A percentile compares a stretch with the other conserved stretches of the same genome.
Conservation (phyloP, 2,329 filamentous ascomycete species). For the Teratosphaeria pseudoeucalypti region DNA sequence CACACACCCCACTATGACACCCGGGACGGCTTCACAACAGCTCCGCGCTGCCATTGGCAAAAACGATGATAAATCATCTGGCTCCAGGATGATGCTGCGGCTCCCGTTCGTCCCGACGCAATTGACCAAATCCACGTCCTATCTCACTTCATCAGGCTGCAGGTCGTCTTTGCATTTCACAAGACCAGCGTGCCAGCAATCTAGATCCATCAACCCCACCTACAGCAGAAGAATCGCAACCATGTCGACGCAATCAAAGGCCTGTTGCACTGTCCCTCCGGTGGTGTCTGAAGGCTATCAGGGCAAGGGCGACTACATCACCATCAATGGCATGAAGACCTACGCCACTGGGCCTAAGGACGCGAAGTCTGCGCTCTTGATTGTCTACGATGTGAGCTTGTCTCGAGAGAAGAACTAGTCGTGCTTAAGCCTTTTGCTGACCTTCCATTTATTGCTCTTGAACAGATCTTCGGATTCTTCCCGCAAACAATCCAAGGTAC, state of each 20-base stretch:
- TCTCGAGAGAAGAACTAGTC: background rate
- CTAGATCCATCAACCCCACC: background rate
- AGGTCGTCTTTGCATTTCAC: background rate
- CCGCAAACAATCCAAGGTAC: slow-evolving; percentile 53
- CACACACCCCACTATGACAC: background rate
- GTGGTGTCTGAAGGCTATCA: slow-evolving; percentile 42
- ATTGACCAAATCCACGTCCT: background rate
- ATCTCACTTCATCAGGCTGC: background rate
- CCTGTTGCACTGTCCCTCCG: slow-evolving; percentile 41
- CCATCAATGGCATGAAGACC: slow-evolving; percentile 51
- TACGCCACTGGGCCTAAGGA: slow-evolving; percentile 44
- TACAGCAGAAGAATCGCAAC: slow-evolving; percentile 7
- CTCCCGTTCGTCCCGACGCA: background rate
- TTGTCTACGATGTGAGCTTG: slow-evolving; percentile 28
- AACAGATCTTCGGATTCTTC: slow-evolving; percentile 53
- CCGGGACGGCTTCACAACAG: background rate
- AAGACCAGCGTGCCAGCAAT: background rate
- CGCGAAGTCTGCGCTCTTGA: slow-evolving; percentile 47
- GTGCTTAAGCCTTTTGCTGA: background rate
- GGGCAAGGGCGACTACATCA: slow-evolving; percentile 48
- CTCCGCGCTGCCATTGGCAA: background rate
- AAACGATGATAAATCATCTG: background rate
- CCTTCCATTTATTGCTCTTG: background rate
- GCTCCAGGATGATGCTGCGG: background rate
- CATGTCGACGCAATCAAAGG: slow-evolving; percentile 25